Evolutionary conservation across 2,329 filamentous ascomycete genomes (phyloP), one percentile per base, ranked within the genome.

Genomic region (Davidsoniella neocaledoniae): DNA sequence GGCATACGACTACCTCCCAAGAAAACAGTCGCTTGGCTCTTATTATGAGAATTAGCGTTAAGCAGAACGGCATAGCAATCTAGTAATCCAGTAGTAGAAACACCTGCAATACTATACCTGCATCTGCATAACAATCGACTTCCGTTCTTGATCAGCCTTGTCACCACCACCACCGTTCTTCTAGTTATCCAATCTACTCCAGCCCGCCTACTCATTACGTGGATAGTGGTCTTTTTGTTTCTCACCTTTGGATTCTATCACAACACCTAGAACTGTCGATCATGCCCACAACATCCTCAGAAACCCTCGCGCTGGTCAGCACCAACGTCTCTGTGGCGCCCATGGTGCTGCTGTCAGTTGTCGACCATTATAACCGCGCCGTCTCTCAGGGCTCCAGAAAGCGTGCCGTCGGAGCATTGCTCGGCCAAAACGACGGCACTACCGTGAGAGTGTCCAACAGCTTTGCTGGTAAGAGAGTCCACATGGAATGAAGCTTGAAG

Each of bases 401-500:
- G 63, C 81, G 91, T 62, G 91, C 96, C 37, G 90, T 98, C 36
- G 91, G 91, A 61, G 91, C 96, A 45, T 71, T 98, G 51, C 72
- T 98, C 54, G 91, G 91, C 43, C 87, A 95, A 68, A 96, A 96
- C 59, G 86, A 94, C 67, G 88, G 91, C 60, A 90, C 90, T 69
- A 88, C 86, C 61, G 91, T 95, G 63, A 80, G 91, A 57, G 91
- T 96, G 60, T 96, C 91, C 57, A 98, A 98, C 78, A 94, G 91
- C 69, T 98, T 96, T 67, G 91, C 91, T 62, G 88, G 90, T 95
- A 65, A 17, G 51, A 25, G 47, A 40, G 48, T 36, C 33, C 48
- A n/a, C 44, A 37, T 19, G 36, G 45, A 41, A 40, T 25, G 49
- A 33, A 12, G 36, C 29, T 9, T 39, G 23, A 6, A 33, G 29